Evolutionary conservation across 192 early-diverging fungal species (phyloP), one percentile per base, ranked within the genome.

Genomic region (Coemansia sp.): DNA sequence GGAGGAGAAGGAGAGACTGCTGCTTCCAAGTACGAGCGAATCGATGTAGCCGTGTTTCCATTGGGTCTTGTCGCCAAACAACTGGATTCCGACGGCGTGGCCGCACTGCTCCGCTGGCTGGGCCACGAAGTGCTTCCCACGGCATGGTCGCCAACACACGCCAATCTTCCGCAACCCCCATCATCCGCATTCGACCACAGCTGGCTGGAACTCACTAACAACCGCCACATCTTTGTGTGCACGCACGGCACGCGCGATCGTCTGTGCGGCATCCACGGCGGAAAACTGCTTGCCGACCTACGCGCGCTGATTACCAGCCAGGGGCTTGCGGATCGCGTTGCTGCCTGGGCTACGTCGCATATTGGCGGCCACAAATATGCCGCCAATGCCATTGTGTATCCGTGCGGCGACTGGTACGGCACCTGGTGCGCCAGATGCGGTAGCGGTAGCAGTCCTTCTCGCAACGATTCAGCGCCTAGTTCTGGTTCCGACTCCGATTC

Each of bases 341-440:
- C 69, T 6, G 82, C 77, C 1, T 84, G 82, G 82, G 48, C 67
- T 11, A 84, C 82, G 0, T 84, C 77, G 22, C 82, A 84, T 52
- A 65, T 84, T 16, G 82, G 82, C 61, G 82, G 82, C 16, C 82
- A 84, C 71, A 84, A 84, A 51, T 84, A 76, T 43, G 82, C 82
- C 1, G 82, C 82, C 19, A 79, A 79, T 41, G 82, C 71, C 4
- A 79, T 84, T 40, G 67, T 84, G 3, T 84, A 84, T 62, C 82
- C 82, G 22, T 61, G 71, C 16, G 82, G 82, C 49, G 82, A 84
- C 68, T 84, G 82, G 82, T 84, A 79, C 40, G 82, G 73, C 18
- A 84, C 79, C 2, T 73, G 74, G 71, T 82, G 79, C 42, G 79
- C 76, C 58, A 65, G 45, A 22, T 82, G 71, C 54, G 21, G 59